Evolutionary conservation across 2,329 filamentous ascomycete genomes (phyloP).

Genomic region (Aureobasidium vineae): DNA sequence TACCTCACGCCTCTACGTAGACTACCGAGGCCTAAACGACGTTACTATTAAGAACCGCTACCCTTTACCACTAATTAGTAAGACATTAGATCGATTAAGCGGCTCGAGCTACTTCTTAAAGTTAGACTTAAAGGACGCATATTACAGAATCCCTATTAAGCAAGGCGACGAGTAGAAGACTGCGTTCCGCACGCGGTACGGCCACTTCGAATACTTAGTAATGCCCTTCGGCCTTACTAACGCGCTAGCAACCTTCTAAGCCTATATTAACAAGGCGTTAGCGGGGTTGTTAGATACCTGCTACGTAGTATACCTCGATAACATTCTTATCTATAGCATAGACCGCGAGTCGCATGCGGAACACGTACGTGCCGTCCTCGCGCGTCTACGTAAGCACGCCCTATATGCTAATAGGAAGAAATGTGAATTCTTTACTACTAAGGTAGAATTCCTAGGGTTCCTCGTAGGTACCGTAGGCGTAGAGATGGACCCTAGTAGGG

Average conservation of each 20-base stretch:
- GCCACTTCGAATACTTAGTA: conserved; percentile 33
- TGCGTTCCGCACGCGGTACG: conserved; percentile 31
- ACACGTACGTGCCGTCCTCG: neutral
- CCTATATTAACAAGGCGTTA: conserved; percentile 33
- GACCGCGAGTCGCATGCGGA: neutral
- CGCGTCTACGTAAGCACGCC: neutral
- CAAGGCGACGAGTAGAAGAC: conserved; percentile 32
- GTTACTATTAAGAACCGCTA: conserved; percentile 39
- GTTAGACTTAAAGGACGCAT: conserved; percentile 34
- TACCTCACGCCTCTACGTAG: conserved; percentile 33
- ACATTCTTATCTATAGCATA: conserved; percentile 38
- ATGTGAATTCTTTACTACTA: conserved; percentile 25
- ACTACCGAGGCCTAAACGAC: conserved; percentile 38
- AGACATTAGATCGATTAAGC: conserved; percentile 32
- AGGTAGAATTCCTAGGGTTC: conserved; percentile 30
- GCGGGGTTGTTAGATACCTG: conserved; percentile 26
- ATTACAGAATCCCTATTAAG: conserved; percentile 34
- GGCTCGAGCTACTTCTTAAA: conserved; percentile 30
- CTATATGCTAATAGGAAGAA: conserved; percentile 28
- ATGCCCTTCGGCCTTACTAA: conserved; percentile 35
- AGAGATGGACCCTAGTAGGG: conserved; percentile 7
- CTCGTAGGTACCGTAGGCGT: conserved; percentile 21
- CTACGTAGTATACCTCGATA: conserved; percentile 35
- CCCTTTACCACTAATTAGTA: conserved; percentile 33
- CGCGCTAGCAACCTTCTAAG: conserved; percentile 33